phyloP scores from a whole-genome alignment of 2,329 filamentous ascomycete species.

The Chrysoporthe cubensis region DNA sequence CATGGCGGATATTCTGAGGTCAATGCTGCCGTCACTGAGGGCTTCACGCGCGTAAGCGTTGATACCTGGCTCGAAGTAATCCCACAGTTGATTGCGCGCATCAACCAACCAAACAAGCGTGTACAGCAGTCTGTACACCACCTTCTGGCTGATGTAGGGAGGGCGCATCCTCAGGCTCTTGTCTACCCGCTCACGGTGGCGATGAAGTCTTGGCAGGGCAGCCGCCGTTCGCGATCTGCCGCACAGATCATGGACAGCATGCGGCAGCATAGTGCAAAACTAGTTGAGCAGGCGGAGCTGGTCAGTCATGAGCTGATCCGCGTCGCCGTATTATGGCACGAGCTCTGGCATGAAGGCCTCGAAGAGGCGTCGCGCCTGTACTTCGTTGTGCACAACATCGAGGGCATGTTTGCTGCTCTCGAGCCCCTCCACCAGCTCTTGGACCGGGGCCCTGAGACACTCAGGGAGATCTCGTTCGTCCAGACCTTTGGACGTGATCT shows the following conservation, averaged over 20 bases:
- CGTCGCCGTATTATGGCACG: slow-evolving; percentile 97
- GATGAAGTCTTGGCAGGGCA: slow-evolving; percentile 88
- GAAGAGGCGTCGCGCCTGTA: slow-evolving; percentile 96
- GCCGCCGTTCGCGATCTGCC: slow-evolving; percentile 83
- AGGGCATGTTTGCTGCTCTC: slow-evolving; percentile 93
- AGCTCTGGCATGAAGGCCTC: slow-evolving; percentile 97
- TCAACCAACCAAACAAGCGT: slow-evolving; percentile 90
- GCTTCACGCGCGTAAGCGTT: slow-evolving; percentile 88
- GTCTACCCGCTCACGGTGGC: slow-evolving; percentile 97
- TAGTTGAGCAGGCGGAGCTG: slow-evolving; percentile 93
- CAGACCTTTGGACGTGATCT: slow-evolving; percentile 97
- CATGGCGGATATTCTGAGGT: slow-evolving; percentile 90
- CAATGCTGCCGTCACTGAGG: slow-evolving; percentile 84
- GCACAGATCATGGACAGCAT: slow-evolving; percentile 97
- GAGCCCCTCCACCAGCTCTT: slow-evolving; percentile 90
- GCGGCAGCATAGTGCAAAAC: slow-evolving; percentile 87
- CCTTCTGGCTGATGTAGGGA: slow-evolving; percentile 87
- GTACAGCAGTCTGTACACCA: slow-evolving; percentile 92
- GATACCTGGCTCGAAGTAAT: slow-evolving; percentile 99
- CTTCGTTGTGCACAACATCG: slow-evolving; percentile 96
- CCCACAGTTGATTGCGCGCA: slow-evolving; percentile 93
- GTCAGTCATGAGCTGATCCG: slow-evolving; percentile 97
- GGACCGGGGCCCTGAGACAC: slow-evolving; percentile 87
- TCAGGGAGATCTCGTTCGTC: slow-evolving; percentile 94
- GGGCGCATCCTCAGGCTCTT: slow-evolving; percentile 91